These are phyloP conservation scores for Cyclospora cayetanensis DNA, from an alignment of 169 alveolate species.

Conservation along the genomic window DNA sequence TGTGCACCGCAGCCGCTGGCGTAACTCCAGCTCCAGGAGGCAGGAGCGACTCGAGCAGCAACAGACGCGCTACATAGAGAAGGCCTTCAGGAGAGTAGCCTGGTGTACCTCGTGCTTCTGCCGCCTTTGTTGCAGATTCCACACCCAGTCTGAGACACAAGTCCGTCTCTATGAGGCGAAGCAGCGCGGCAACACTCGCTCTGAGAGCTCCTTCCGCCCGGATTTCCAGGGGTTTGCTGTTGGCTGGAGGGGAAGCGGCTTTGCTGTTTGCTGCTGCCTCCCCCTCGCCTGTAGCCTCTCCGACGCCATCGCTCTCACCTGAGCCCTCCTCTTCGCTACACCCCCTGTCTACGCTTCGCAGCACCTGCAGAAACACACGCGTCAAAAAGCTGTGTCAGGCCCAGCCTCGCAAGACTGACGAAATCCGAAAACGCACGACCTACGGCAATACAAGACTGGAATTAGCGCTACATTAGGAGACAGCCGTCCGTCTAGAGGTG, in stretches of 20 bases:
- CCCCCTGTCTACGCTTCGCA: slow-evolving; percentile 38
- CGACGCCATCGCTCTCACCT: not conserved
- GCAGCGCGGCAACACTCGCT: slow-evolving; percentile 21
- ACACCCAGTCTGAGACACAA: slow-evolving; percentile 47
- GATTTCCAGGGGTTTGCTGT: not conserved
- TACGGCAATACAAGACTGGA: not conserved
- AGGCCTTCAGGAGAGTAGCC: no score
- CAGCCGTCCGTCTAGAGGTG: no score
- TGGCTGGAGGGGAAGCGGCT: not conserved
- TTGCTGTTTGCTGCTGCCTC: not conserved
- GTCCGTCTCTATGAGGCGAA: slow-evolving; percentile 2
- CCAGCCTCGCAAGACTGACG: no score
- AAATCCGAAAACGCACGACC: not conserved
- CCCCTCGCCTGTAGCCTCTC: not conserved
- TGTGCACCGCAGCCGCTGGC: not conserved
- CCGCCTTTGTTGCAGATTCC: not conserved
- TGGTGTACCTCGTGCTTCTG: not conserved
- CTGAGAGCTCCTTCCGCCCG: slow-evolving; percentile 31
- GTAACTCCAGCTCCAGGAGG: no score
- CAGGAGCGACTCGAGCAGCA: no score
- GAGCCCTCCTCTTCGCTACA: not conserved
- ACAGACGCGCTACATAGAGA: no score
- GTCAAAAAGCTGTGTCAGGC: not conserved
- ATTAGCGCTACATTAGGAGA: not conserved
- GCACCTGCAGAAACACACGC: slow-evolving; percentile 11